Conservation (phyloP, 1,284 basidiomycete genomes). For the Mycosarcoma mackinlayi region DNA sequence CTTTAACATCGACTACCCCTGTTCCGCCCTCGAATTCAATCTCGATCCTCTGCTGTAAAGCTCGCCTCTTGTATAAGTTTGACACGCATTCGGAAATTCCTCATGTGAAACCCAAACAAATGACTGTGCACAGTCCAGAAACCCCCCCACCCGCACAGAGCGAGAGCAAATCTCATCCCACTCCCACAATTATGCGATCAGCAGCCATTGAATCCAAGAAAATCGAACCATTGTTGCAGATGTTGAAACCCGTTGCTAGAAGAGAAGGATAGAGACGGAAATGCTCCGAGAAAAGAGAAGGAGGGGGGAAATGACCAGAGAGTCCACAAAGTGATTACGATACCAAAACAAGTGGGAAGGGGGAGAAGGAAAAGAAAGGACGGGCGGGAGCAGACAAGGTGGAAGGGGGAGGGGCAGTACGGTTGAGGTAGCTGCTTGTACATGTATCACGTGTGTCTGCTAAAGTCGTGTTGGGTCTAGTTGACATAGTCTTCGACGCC, state of each 20-base stretch:
- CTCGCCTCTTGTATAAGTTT: not conserved
- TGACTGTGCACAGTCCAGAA: too few relatives aligned
- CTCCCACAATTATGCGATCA: too few relatives aligned
- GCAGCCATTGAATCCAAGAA: too few relatives aligned
- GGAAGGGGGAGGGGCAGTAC: not conserved
- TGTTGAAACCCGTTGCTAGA: conserved; percentile 27
- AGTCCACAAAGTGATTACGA: not conserved
- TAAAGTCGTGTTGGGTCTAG: not conserved
- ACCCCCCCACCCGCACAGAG: too few relatives aligned
- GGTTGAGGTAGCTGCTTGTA: conserved; percentile 6
- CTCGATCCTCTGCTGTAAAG: conserved; percentile 88
- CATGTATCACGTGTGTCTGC: not conserved
- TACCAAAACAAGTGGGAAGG: not conserved
- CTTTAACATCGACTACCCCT: conserved; percentile 81
- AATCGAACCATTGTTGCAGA: conserved; percentile 8
- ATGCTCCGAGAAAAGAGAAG: not conserved
- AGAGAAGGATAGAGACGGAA: not conserved
- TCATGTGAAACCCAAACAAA: too few relatives aligned
- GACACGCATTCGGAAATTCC: not conserved
- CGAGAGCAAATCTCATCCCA: too few relatives aligned
- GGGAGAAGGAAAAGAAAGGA: not conserved
- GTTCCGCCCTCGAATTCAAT: conserved; percentile 92
- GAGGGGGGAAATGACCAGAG: not conserved
- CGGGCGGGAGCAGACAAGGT: not conserved
- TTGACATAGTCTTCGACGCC: conserved; percentile 53